A percentile compares a stretch with the other conserved stretches of the same genome.
Conservation (phyloP, 768 basidiomycete species). For the Pisolithus orientalis region DNA sequence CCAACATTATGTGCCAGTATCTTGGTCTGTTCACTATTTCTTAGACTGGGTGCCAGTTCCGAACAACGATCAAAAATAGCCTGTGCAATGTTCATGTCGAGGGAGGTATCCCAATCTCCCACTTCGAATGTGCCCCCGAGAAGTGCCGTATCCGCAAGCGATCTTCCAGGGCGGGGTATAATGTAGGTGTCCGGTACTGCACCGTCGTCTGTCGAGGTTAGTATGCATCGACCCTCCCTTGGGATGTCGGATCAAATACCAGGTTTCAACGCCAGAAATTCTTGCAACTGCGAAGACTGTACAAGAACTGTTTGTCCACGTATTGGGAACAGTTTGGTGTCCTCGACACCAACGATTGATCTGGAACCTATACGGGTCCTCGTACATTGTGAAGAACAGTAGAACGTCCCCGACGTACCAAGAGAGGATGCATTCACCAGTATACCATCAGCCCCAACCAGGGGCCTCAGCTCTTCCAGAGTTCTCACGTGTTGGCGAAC, state of each 20-base stretch:
- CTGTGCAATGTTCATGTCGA: conserved; percentile 34
- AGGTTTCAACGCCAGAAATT: conserved; percentile 20
- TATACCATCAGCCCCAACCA: conserved; percentile 31
- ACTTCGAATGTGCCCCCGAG: conserved; percentile 52
- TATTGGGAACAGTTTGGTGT: conserved; percentile 65
- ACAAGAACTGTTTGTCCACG: conserved; percentile 82
- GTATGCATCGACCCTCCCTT: not conserved
- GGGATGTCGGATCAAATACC: conserved; percentile 14
- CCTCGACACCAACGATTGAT: conserved; percentile 76
- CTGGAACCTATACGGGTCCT: conserved; percentile 43
- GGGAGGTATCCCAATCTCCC: conserved; percentile 46
- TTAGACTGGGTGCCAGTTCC: conserved; percentile 30
- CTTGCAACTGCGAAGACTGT: conserved; percentile 54
- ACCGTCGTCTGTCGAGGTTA: conserved; percentile 7
- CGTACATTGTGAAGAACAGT: not conserved
- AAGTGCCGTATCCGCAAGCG: conserved; percentile 39
- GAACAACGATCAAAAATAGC: conserved; percentile 44
- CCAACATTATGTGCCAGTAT: conserved; percentile 53
- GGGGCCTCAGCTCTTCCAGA: conserved; percentile 40
- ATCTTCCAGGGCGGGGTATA: conserved; percentile 49
- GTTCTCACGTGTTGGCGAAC: conserved; percentile 35
- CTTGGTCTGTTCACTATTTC: conserved; percentile 29
- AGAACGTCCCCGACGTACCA: conserved; percentile 29
- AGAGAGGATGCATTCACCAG: conserved; percentile 54
- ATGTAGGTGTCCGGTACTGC: conserved; percentile 41